These are phyloP conservation scores for Colletotrichum sublineola DNA, from an alignment of 2,329 filamentous ascomycete species.

Conservation along the genomic window DNA sequence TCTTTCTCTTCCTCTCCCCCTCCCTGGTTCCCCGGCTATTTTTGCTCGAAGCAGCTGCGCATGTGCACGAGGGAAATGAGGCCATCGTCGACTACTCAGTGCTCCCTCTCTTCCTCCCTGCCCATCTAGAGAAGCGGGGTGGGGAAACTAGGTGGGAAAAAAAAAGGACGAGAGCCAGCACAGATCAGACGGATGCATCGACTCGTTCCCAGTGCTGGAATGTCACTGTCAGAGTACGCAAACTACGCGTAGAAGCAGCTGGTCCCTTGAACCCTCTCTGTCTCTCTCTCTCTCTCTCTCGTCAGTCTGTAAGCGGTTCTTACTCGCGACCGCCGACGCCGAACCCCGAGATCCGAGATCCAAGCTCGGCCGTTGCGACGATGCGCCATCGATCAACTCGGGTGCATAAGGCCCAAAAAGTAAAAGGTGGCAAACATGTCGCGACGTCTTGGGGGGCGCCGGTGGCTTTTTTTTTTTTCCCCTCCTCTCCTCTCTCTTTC, in stretches of 20 bases:
- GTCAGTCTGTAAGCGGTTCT: neutral
- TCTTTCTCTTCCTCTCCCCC: neutral
- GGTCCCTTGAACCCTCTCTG: neutral
- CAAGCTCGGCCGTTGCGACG: constrained; percentile 28
- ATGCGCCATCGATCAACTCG: constrained; percentile 31
- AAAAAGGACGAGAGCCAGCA: constrained; percentile 22
- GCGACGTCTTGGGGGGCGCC: neutral
- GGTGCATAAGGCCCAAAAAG: neutral
- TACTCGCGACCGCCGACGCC: constrained; percentile 1
- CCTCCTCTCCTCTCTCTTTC: neutral
- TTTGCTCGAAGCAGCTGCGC: neutral
- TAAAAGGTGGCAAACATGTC: too few species aligned
- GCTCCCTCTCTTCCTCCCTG: constrained; percentile 16
- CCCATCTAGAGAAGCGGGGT: too few species aligned
- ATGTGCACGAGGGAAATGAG: constrained; percentile 3
- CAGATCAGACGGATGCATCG: constrained; percentile 9
- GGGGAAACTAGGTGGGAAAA: too few species aligned
- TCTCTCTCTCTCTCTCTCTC: neutral
- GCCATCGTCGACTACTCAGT: constrained; percentile 22
- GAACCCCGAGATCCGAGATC: neutral
- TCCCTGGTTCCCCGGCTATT: neutral
- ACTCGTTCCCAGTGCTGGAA: constrained; percentile 4
- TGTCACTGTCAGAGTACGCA: neutral
- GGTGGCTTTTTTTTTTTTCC: constrained; percentile 2
- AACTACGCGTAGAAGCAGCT: neutral